These are phyloP conservation scores for Salvia rosmarinus DNA, from an alignment of 257 asterid genomes.

Conservation along the genomic window DNA sequence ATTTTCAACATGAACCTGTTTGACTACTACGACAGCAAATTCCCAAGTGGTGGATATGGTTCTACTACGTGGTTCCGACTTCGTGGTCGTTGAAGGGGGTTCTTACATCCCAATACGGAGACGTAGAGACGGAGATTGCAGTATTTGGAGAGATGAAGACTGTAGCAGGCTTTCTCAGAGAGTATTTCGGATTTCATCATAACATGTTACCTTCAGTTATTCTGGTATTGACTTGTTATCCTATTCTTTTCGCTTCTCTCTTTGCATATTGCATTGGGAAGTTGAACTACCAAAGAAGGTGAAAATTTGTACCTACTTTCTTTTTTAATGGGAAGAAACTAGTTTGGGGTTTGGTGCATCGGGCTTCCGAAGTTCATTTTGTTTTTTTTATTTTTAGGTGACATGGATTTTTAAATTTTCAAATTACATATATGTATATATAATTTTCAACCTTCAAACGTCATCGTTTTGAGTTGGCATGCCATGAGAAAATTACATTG, in stretches of 20 bases:
- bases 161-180: slow-evolving; percentile 46
- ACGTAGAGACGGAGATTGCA: slow-evolving; percentile 38
- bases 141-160: slow-evolving; percentile 55
- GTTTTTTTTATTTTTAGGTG: too few relatives aligned
- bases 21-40: too few relatives aligned
- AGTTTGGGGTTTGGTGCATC: too few relatives aligned
- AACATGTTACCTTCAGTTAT: slow-evolving; percentile 55
- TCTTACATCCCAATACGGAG: slow-evolving; percentile 66
- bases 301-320: too few relatives aligned
- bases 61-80: slow-evolving; percentile 51
- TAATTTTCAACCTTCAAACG: too few relatives aligned
- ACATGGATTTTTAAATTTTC: too few relatives aligned
- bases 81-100: slow-evolving; percentile 63
- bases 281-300: slow-evolving; percentile 63
- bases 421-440: too few relatives aligned
- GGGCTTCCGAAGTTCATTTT: too few relatives aligned
- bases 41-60: slow-evolving; percentile 72
- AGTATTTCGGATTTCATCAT: slow-evolving; percentile 55
- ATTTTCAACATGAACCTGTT: too few relatives aligned
- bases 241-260: slow-evolving; percentile 49
- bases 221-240: slow-evolving; percentile 46
- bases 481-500: too few relatives aligned
- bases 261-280: slow-evolving; percentile 52
- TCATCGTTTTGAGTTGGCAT: too few relatives aligned
- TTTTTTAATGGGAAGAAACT: too few relatives aligned